Base-by-base conservation (phyloP, 208 protist species). In the Wallacemonas sp. region DNA sequence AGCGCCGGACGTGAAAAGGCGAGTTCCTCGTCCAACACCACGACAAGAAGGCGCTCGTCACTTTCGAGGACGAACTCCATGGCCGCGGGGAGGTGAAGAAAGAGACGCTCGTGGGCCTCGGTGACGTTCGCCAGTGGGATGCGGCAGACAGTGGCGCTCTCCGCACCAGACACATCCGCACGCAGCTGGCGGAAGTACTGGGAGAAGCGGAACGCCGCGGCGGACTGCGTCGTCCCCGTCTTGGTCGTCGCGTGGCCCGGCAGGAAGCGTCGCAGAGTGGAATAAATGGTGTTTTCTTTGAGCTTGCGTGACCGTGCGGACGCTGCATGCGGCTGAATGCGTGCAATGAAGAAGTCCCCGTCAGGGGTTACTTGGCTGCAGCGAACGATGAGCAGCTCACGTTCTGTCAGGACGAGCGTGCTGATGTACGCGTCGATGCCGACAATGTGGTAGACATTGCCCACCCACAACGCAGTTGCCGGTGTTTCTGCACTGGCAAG, bases 151-250 rank as follows among this genome's bases (percentile, higher is more conserved):
- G 86, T 49, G 23, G 87, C 69, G 16, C 60, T 65, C 60, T 62
- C 75, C 19, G 52, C 74, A n/a, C 66, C 73, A 0, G 63, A 58
- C 30, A 78, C 54, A 56, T 90, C 81, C 3, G 79, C 72, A 23
- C 79, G 75, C 49, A 93, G 44, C 68, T 86, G 81, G 4, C 87
- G 80, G 68, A 88, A 93, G 70, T 89, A 90, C 70, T 88, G 83
- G 19, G 87, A 93, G 62, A 79, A 80, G 41, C 83, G 81, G 52
- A 87, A 86, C 14, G 74, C 79, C 1, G 76, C 83, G 52, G 74
- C 60, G 16, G 78, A 81, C 12, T 63, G 69, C 58, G 69, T 75
- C 39, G 67, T 32, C 34, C 52, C 32, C 3, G 29, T 9, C n/a
- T 49, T 29, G 33, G 38, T 21, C 19, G 49, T 44, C 32, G n/a